A percentile compares a stretch with the other conserved stretches of the same genome.
Conservation (phyloP, 2,329 filamentous ascomycete genomes). For the Aspergillus spinulosporus region DNA sequence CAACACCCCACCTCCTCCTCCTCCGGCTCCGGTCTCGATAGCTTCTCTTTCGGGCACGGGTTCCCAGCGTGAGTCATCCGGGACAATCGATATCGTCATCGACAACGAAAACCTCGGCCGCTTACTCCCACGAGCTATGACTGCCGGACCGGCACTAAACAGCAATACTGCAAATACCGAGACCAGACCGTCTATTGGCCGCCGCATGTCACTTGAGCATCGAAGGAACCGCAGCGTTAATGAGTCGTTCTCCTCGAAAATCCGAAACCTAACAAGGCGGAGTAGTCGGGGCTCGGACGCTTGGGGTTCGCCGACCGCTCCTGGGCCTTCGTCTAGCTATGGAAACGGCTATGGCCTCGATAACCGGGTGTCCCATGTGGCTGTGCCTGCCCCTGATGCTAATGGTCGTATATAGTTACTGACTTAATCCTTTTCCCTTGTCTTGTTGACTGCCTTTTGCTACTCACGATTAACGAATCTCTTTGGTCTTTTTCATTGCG, state of each 20-base stretch:
- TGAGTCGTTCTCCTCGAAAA: conserved; percentile 57
- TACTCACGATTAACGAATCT: conserved; percentile 6
- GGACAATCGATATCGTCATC: conserved; percentile 44
- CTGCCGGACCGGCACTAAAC: conserved; percentile 34
- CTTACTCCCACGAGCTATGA: conserved; percentile 39
- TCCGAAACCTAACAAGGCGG: conserved; percentile 58
- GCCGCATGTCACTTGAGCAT: conserved; percentile 48
- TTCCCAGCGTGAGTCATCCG: conserved; percentile 39
- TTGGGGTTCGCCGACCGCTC: conserved; percentile 24
- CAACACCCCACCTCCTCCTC: conserved; percentile 55
- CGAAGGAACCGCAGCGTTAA: conserved; percentile 58
- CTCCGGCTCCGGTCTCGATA: conserved; percentile 32
- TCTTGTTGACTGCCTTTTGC: neutral
- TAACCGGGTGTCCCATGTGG: conserved; percentile 30
- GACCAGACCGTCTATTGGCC: conserved; percentile 31
- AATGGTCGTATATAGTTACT: conserved; percentile 21
- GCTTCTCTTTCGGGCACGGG: neutral
- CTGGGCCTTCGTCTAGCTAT: neutral
- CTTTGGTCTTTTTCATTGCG: neutral
- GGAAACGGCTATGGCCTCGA: neutral
- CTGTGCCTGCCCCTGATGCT: conserved; percentile 21
- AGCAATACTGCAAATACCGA: conserved; percentile 16
- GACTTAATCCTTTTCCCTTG: neutral
- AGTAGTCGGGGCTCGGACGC: conserved; percentile 51
- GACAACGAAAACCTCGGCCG: conserved; percentile 41